phyloP scores from a whole-genome alignment of 495 filamentous ascomycete species.

The Neurospora sp. region DNA sequence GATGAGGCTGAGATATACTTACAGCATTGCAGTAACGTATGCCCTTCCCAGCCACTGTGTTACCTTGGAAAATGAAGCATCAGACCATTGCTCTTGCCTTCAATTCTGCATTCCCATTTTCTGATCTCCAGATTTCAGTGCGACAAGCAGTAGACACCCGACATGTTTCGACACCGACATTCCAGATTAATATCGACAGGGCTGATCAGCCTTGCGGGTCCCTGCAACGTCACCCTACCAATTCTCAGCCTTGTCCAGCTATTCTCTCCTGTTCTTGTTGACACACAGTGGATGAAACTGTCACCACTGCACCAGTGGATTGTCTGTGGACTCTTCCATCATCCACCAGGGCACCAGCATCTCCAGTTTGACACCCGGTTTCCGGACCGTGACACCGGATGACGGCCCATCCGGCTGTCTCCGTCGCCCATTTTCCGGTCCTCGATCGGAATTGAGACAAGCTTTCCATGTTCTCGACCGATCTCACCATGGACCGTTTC shows the following conservation, averaged over 20 bases:
- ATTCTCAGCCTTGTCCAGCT: neutral
- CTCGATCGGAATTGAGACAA: neutral
- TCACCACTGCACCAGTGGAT: neutral
- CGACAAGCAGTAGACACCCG: neutral
- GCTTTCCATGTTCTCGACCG: neutral
- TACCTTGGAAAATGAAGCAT: neutral
- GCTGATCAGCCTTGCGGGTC: neutral
- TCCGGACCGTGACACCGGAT: neutral
- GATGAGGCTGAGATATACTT: constrained; percentile 18
- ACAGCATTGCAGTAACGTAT: neutral
- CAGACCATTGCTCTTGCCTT: neutral
- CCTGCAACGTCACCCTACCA: neutral
- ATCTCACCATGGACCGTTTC: neutral
- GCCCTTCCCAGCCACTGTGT: neutral
- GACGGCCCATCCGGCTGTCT: neutral
- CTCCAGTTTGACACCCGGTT: neutral
- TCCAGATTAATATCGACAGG: neutral
- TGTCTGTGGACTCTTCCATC: neutral
- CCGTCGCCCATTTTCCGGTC: neutral
- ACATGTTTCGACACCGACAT: neutral
- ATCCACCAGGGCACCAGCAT: neutral
- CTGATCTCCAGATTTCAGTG: neutral
- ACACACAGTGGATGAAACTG: neutral
- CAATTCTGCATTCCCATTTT: neutral
- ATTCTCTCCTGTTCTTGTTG: neutral